phyloP scores from a whole-genome alignment of 495 filamentous ascomycete species.

The Acidomyces sp. region DNA sequence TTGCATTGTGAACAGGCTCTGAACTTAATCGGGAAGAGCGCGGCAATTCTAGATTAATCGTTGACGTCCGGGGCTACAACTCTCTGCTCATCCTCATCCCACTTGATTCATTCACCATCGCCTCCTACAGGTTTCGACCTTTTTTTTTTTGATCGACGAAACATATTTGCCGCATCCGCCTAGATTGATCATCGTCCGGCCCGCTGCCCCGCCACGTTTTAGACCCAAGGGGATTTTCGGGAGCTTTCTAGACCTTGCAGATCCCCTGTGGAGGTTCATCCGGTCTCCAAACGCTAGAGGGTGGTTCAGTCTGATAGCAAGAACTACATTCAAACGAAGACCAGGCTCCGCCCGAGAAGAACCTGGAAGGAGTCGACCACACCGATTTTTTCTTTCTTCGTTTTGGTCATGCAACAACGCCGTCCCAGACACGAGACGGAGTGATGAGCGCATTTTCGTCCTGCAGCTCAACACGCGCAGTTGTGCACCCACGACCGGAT shows the following conservation, averaged over 20 bases:
- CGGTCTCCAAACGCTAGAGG: background rate
- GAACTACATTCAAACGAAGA: background rate
- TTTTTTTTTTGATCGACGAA: too few relatives aligned
- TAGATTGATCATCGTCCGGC: too few relatives aligned
- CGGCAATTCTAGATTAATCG: too few relatives aligned
- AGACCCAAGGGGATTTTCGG: too few relatives aligned
- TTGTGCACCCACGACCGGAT: background rate
- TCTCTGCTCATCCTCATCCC: background rate
- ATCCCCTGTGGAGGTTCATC: background rate
- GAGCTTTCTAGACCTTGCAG: too few relatives aligned
- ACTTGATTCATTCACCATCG: background rate
- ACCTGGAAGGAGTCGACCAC: background rate
- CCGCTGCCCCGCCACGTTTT: too few relatives aligned
- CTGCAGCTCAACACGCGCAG: conserved; percentile 2
- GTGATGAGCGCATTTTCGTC: conserved; percentile 6
- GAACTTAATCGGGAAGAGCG: background rate
- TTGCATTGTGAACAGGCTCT: background rate
- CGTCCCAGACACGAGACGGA: background rate
- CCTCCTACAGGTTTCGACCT: background rate
- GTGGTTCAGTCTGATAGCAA: background rate
- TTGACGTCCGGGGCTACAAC: too few relatives aligned
- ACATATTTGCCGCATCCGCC: too few relatives aligned
- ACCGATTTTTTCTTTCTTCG: too few relatives aligned
- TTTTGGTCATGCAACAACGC: conserved; percentile 6
- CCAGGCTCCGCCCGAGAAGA: background rate